Evolutionary conservation across 495 filamentous ascomycete species (phyloP).

Genomic region (Trichoderma orchidacearum): DNA sequence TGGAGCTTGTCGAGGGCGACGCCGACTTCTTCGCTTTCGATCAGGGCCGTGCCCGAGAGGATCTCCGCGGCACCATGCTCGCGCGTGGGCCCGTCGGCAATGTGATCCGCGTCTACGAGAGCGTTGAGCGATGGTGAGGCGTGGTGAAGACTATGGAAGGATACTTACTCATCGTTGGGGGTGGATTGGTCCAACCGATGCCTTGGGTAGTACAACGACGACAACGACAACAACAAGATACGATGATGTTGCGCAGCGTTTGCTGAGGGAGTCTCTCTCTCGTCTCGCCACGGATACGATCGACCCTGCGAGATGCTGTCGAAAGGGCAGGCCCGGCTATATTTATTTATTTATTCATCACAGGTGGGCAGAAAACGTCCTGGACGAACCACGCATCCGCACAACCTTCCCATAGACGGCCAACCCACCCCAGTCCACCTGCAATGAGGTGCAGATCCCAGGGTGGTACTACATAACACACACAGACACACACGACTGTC

Average conservation of each 20-base stretch:
- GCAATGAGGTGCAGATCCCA: neutral
- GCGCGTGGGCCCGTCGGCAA: conserved; percentile 2
- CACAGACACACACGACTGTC: no score
- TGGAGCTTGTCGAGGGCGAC: neutral
- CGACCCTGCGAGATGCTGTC: neutral
- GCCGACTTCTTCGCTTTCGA: conserved; percentile 3
- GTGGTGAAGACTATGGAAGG: no score
- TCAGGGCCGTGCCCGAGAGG: neutral
- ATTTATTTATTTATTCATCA: neutral
- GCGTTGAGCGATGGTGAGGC: neutral
- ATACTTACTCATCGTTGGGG: neutral
- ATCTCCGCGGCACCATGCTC: conserved; percentile 2
- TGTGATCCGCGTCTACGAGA: conserved; percentile 1
- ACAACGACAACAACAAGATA: no score
- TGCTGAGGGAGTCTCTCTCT: neutral
- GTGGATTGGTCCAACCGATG: neutral
- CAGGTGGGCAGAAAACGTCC: no score
- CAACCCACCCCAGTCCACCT: neutral
- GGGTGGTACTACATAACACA: neutral
- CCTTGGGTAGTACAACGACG: neutral
- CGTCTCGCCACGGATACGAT: neutral
- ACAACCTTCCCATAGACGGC: neutral
- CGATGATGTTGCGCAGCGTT: no score
- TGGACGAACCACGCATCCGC: no score
- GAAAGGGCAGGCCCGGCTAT: neutral